These are phyloP conservation scores for Candida orba DNA, from an alignment of 805 yeast genomes.

Conservation along the genomic window DNA sequence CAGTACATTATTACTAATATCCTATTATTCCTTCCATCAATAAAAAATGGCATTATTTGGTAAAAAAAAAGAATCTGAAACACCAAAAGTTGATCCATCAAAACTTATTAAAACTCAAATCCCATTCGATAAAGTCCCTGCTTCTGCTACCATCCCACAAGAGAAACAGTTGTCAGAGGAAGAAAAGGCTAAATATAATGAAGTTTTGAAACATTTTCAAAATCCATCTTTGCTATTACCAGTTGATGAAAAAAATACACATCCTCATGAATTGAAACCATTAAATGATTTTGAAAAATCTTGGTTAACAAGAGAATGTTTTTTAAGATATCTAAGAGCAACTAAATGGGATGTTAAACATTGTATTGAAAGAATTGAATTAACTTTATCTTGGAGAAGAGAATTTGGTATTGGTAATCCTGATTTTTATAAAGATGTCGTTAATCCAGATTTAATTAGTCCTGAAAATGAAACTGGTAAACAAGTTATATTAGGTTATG, in stretches of 20 bases:
- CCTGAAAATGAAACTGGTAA: slow-evolving; percentile 88
- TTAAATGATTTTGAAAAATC: slow-evolving; percentile 59
- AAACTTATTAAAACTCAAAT: slow-evolving; percentile 23
- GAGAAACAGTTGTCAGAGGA: slow-evolving; percentile 39
- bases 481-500: slow-evolving; percentile 85
- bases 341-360: slow-evolving; percentile 79
- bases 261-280: slow-evolving; percentile 33
- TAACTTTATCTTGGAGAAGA: slow-evolving; percentile 87
- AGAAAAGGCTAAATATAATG: slow-evolving; percentile 53
- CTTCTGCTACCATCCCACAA: slow-evolving; percentile 35
- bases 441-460: slow-evolving; percentile 47
- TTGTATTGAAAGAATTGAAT: slow-evolving; percentile 66
- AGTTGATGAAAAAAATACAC: slow-evolving; percentile 30
- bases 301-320: slow-evolving; percentile 91
- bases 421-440: slow-evolving; percentile 33
- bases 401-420: slow-evolving; percentile 66
- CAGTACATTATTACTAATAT: too few relatives aligned
- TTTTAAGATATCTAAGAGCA: slow-evolving; percentile 85
- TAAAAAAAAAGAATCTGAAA: slow-evolving; percentile 18
- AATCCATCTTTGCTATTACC: slow-evolving; percentile 26
- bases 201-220: slow-evolving; percentile 58
- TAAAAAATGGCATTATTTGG: slow-evolving; percentile 23
- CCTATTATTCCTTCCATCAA: too few relatives aligned
- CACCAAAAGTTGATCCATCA: slow-evolving; percentile 21
- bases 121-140: slow-evolving; percentile 56